Percentiles rank a stretch among this genome's conserved stretches.
phyloP scores from a whole-genome alignment of 768 basidiomycete genomes.

The Agaricus sinodeliciosus region DNA sequence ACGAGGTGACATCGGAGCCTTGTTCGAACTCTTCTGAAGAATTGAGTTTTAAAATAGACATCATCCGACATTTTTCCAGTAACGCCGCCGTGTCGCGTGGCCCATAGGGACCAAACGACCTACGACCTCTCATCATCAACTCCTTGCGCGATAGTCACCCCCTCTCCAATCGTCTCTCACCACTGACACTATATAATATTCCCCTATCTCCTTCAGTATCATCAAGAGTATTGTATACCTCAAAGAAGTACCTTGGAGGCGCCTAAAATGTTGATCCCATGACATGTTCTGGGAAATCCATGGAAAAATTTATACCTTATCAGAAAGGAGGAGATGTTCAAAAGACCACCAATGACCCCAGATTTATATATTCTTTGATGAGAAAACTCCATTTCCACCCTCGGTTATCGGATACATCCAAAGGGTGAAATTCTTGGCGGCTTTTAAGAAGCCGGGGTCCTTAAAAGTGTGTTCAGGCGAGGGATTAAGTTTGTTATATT shows the following conservation, averaged over 20 bases:
- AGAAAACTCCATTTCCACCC: neutral
- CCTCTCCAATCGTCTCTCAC: too few species aligned
- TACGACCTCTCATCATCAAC: too few species aligned
- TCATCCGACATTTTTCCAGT: too few species aligned
- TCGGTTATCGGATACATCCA: neutral
- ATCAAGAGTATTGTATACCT: neutral
- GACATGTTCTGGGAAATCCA: constrained; percentile 10
- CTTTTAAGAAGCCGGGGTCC: neutral
- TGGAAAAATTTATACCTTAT: constrained; percentile 9
- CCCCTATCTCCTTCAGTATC: neutral
- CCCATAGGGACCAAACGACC: too few species aligned
- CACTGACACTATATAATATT: too few species aligned
- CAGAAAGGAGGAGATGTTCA: neutral
- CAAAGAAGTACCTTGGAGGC: neutral
- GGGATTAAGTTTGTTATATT: too few species aligned
- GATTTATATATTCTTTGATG: neutral
- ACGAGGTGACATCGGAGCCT: too few species aligned
- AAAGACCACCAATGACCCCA: constrained; percentile 11
- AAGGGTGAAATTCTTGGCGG: neutral
- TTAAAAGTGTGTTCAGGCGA: neutral
- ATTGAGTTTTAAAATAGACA: too few species aligned
- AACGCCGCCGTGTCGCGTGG: too few species aligned
- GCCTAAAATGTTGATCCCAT: neutral
- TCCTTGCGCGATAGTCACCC: too few species aligned
- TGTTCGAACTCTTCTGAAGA: too few species aligned